Base-by-base conservation (phyloP, 139 green algal genomes). In the Axilococcus clingmanii region DNA sequence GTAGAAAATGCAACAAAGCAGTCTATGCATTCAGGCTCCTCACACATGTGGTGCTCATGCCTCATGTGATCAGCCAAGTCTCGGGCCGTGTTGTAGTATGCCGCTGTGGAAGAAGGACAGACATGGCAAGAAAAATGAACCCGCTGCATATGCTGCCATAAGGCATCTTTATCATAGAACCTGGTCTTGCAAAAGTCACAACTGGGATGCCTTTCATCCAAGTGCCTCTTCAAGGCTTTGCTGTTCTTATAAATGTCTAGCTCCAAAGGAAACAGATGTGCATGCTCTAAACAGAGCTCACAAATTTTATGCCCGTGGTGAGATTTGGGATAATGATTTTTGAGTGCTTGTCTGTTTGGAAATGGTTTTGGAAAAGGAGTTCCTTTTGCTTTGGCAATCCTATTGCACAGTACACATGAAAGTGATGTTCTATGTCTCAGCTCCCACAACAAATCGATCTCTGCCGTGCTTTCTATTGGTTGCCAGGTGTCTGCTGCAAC, bases 51-150 rank as follows among this genome's bases (percentile, higher is more conserved):
- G 59, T 90, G 81, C 12, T 66, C 55, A 0, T 19, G 17, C 38
- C 51, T 36, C 12, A 79, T 47, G 48, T 80, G 72, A n/a, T 40
- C 15, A 19, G 55, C 28, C 17, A 80, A 56, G 32, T 49, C 42
- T 4, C 30, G 25, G 0, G 65, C 40, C 17, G 52, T 25, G 24
- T 29, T 29, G 48, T 78, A 82, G 55, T 78, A 81, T 14, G 55
- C 33, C 19, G 40, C 0, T 47, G 41, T 1, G 33, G 59, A 14
- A 28, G 55, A 54, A 41, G 66, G 57, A 66, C 81, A 90, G 23
- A 88, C 50, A 34, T 78, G 55, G 66, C 80, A 90, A 4, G 53
- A 60, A 71, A 71, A 83, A 73, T 88, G 80, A 6, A 48, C 27
- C 31, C 68, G 47, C 4, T 50, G 59, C 55, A 75, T 71, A 63